Conservation (phyloP, 2,329 filamentous ascomycete genomes). For the Blumeriella jaapii region DNA sequence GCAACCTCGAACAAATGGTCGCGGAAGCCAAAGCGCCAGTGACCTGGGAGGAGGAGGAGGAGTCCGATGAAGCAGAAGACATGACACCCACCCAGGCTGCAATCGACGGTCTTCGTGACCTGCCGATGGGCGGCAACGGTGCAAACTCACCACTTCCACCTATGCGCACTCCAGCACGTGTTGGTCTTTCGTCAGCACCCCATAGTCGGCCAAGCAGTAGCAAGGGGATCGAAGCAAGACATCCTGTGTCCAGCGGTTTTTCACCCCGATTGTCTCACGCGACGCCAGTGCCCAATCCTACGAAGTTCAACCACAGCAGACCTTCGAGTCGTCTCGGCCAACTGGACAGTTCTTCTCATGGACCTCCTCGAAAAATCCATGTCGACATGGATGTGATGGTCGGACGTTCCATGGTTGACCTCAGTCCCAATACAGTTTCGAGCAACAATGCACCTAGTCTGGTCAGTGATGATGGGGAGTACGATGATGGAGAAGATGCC, state of each 20-base stretch:
- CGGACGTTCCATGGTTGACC: conserved; percentile 46
- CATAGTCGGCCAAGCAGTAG: conserved; percentile 41
- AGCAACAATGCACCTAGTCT: conserved; percentile 71
- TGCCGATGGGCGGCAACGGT: conserved; percentile 28
- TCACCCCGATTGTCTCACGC: conserved; percentile 30
- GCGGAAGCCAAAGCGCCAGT: conserved; percentile 45
- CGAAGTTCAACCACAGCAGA: conserved; percentile 14
- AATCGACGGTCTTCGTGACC: conserved; percentile 5
- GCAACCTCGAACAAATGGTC: conserved; percentile 51
- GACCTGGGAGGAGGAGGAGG: conserved; percentile 42
- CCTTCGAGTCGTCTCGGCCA: conserved; percentile 15
- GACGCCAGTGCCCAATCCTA: conserved; percentile 22
- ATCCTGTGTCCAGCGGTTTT: conserved; percentile 30
- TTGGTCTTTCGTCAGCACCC: conserved; percentile 40
- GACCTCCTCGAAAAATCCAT: too few relatives aligned
- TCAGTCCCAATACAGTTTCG: conserved; percentile 57
- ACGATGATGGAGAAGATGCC: conserved; percentile 54
- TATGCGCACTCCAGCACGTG: conserved; percentile 49
- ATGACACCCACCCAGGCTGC: conserved; percentile 28
- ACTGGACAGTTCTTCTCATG: conserved; percentile 8
- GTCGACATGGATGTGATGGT: conserved; percentile 32
- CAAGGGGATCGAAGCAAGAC: conserved; percentile 37
- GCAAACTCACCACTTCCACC: conserved; percentile 27
- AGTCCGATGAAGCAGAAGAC: conserved; percentile 39
- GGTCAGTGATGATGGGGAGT: conserved; percentile 71